These are phyloP conservation scores for Chlamydomonas schloesseri DNA, from an alignment of 139 green algal genomes.

Conservation along the genomic window DNA sequence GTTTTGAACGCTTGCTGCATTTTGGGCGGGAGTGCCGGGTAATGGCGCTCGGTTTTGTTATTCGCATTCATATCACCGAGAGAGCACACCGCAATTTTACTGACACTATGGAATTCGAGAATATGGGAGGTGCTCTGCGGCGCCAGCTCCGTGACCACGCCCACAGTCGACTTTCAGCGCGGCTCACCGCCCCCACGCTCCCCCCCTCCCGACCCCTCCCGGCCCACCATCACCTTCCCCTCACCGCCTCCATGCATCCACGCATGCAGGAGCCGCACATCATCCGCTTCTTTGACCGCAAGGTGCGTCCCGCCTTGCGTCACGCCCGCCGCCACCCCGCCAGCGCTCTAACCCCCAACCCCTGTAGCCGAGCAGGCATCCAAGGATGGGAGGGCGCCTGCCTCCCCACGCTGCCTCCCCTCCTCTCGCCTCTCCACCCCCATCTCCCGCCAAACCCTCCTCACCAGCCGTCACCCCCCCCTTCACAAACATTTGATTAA, in stretches of 20 bases:
- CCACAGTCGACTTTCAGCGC: too few relatives aligned
- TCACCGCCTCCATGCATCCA: too few relatives aligned
- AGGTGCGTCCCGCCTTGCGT: conserved; percentile 48
- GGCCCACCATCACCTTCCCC: too few relatives aligned
- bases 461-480: not conserved
- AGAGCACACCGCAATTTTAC: not conserved
- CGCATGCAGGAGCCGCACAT: conserved; percentile 61
- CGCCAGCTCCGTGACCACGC: too few relatives aligned
- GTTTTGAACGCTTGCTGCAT: not conserved
- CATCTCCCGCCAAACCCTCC: not conserved
- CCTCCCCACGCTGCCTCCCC: not conserved
- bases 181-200: too few relatives aligned
- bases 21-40: not conserved
- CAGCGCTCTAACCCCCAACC: not conserved
- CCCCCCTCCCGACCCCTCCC: too few relatives aligned
- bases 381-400: too few relatives aligned
- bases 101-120: too few relatives aligned
- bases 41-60: not conserved
- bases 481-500: not conserved
- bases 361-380: too few relatives aligned
- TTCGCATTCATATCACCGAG: not conserved
- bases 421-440: not conserved
- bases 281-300: conserved; percentile 82
- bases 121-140: too few relatives aligned
- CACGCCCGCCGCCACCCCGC: not conserved